Evolutionary conservation across 176 grass and related monocot species (phyloP).

Genomic region (Paspalum vaginatum): DNA sequence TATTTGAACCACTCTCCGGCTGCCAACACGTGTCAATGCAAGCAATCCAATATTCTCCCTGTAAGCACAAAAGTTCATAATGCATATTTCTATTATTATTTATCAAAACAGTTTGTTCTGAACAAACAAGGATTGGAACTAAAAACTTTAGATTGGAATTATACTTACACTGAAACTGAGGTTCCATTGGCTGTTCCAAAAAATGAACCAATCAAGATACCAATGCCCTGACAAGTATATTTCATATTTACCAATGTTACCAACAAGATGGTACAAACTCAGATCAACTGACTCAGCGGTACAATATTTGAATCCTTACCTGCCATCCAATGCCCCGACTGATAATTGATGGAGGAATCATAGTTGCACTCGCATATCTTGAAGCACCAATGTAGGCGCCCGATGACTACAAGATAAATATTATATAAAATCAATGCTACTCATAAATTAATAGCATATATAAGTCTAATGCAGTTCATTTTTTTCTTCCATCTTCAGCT

Average conservation of each 20-base stretch:
- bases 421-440: neutral
- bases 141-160: neutral
- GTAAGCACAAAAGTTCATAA: conserved; percentile 30
- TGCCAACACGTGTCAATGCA: conserved; percentile 77
- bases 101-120: neutral
- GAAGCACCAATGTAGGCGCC: conserved; percentile 81
- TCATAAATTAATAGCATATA: neutral
- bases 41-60: conserved; percentile 94
- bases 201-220: conserved; percentile 75
- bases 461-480: neutral
- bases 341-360: conserved; percentile 82
- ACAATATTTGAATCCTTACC: conserved; percentile 45
- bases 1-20: conserved; percentile 88
- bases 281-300: neutral
- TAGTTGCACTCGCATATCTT: conserved; percentile 88
- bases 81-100: neutral
- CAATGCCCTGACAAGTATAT: conserved; percentile 61
- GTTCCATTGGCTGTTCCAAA: conserved; percentile 87
- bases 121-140: neutral
- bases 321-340: conserved; percentile 93
- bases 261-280: conserved; percentile 8
- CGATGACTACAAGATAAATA: conserved; percentile 55
- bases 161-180: conserved; percentile 69
- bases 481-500: neutral
- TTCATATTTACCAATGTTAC: conserved; percentile 9